These are phyloP conservation scores for Termitomyces sp. DNA, from an alignment of 1,284 basidiomycete species.

Conservation along the genomic window DNA sequence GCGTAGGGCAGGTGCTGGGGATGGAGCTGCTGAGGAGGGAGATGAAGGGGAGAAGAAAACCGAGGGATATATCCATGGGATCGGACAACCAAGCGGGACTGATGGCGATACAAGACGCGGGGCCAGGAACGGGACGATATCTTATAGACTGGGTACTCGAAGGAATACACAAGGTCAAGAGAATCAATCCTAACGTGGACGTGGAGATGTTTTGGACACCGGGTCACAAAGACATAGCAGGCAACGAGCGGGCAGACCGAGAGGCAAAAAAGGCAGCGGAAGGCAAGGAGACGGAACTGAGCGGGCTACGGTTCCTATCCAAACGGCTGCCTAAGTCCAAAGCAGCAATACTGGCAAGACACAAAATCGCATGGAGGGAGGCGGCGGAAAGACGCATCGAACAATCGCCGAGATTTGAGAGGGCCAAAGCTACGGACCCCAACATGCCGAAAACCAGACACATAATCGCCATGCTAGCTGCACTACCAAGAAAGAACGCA, in stretches of 20 bases:
- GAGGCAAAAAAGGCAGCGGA: not conserved
- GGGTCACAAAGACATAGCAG: not conserved
- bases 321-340: not conserved
- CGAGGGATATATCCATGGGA: no score
- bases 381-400: not conserved
- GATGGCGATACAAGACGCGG: no score
- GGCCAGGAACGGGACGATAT: no score
- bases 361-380: not conserved
- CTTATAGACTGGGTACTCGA: not conserved
- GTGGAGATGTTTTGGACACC: not conserved
- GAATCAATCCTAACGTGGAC: not conserved
- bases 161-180: not conserved
- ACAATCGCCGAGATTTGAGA: no score
- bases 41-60: no score
- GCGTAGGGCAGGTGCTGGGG: no score
- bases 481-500: not conserved
- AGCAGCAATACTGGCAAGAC: not conserved
- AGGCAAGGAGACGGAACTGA: not conserved
- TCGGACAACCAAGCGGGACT: no score
- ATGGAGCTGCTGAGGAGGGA: no score
- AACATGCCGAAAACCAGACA: not conserved
- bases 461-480: not conserved
- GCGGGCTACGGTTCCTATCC: not conserved
- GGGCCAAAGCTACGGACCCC: not conserved
- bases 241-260: not conserved